phyloP scores from a whole-genome alignment of 768 basidiomycete genomes.

The Mrakia frigida region DNA sequence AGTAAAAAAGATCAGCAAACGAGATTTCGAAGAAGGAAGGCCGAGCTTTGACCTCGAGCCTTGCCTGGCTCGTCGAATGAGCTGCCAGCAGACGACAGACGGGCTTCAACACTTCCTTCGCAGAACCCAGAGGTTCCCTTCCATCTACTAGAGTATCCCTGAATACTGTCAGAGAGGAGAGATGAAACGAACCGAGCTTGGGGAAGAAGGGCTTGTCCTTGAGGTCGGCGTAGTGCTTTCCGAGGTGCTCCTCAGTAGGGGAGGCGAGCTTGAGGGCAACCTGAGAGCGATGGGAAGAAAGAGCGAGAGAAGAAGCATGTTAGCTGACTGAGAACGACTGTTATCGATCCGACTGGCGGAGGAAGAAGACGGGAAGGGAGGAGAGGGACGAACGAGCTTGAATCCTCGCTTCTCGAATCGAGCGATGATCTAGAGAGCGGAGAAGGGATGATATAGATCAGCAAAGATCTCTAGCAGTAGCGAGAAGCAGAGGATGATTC shows the following conservation, averaged over 20 bases:
- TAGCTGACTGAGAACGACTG: no score
- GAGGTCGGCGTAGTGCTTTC: conserved; percentile 96
- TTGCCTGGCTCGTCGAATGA: neutral
- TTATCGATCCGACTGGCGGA: neutral
- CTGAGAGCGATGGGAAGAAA: conserved; percentile 35
- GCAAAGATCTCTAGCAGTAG: neutral
- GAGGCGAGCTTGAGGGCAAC: conserved; percentile 86
- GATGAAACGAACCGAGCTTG: conserved; percentile 31
- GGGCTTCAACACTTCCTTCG: neutral
- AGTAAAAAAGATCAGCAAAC: neutral
- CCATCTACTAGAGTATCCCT: neutral
- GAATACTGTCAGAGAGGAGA: neutral
- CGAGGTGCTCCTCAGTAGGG: conserved; percentile 74
- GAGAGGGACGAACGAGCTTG: conserved; percentile 52
- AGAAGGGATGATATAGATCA: neutral
- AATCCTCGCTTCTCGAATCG: conserved; percentile 97
- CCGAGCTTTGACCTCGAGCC: neutral
- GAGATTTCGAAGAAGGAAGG: neutral
- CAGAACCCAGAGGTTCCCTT: neutral
- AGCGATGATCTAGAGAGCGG: conserved; percentile 72
- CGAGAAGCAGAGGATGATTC: neutral
- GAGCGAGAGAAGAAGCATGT: neutral
- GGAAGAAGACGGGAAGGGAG: neutral
- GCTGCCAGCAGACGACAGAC: neutral
- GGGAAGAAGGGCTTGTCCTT: conserved; percentile 93